phyloP scores from a whole-genome alignment of 257 asterid genomes.

The Solanum arcanum region DNA sequence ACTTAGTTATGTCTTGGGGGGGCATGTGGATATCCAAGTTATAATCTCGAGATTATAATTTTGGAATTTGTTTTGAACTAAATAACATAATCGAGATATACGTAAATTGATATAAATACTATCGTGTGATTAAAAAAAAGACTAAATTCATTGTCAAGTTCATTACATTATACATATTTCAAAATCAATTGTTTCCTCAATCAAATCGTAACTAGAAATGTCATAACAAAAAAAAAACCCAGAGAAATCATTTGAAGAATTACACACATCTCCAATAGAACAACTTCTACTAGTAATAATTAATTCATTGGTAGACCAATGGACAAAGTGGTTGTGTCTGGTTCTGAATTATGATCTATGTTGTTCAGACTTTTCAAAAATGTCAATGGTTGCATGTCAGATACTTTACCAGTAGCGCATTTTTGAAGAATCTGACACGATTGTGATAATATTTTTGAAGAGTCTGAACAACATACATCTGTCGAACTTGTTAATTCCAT shows the following conservation, averaged over 20 bases:
- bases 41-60: neutral
- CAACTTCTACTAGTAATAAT: neutral
- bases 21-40: neutral
- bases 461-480: neutral
- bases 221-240: neutral
- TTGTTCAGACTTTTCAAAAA: accelerated
- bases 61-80: neutral
- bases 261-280: neutral
- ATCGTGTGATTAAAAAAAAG: accelerated
- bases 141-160: neutral
- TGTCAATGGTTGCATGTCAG: accelerated
- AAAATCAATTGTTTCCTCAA: neutral
- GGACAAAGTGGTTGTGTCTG: neutral
- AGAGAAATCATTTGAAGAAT: neutral
- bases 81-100: accelerated
- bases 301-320: neutral
- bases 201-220: neutral
- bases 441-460: neutral
- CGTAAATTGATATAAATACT: neutral
- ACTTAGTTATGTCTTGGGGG: neutral
- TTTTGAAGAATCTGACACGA: neutral
- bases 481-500: neutral
- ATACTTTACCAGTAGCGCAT: neutral
- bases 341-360: neutral
- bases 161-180: neutral